phyloP scores from a whole-genome alignment of 2,329 filamentous ascomycete genomes.

The Paraconiothyrium sp. region DNA sequence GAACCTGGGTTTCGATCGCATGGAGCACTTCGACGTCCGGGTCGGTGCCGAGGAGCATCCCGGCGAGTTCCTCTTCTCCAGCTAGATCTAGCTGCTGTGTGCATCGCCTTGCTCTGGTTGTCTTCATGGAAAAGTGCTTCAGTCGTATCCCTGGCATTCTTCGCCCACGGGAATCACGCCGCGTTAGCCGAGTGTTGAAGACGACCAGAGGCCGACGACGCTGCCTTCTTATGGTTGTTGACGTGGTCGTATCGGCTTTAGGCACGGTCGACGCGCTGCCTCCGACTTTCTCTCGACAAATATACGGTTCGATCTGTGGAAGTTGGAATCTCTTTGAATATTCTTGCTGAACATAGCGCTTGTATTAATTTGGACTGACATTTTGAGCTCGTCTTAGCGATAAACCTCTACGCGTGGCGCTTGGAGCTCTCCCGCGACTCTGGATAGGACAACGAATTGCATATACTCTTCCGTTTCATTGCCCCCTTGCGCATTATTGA shows the following conservation, averaged over 20 bases:
- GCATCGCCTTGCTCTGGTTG: conserved; percentile 1
- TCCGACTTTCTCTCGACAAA: not conserved
- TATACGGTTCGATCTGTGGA: not conserved
- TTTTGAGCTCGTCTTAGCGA: not conserved
- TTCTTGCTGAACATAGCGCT: conserved; percentile 4
- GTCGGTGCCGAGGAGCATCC: conserved; percentile 28
- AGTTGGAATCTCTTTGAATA: not conserved
- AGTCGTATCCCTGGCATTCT: not conserved
- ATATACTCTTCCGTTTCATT: not conserved
- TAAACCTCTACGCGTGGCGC: not conserved
- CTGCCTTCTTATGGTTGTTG: conserved; percentile 2
- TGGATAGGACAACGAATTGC: not conserved
- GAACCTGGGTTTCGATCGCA: conserved; percentile 31
- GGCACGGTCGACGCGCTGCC: not conserved
- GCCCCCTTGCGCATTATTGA: not conserved
- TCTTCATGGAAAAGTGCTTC: conserved; percentile 2
- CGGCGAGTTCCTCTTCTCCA: not conserved
- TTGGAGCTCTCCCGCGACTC: not conserved
- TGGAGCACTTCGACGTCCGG: conserved; percentile 42
- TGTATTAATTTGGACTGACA: not conserved
- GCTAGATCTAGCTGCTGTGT: not conserved
- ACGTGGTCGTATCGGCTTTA: not conserved
- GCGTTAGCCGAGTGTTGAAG: not conserved
- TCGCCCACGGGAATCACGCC: not conserved
- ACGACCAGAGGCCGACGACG: not conserved